These are phyloP conservation scores for Herpetomonas tarakana DNA, from an alignment of 208 protist species.

Conservation along the genomic window DNA sequence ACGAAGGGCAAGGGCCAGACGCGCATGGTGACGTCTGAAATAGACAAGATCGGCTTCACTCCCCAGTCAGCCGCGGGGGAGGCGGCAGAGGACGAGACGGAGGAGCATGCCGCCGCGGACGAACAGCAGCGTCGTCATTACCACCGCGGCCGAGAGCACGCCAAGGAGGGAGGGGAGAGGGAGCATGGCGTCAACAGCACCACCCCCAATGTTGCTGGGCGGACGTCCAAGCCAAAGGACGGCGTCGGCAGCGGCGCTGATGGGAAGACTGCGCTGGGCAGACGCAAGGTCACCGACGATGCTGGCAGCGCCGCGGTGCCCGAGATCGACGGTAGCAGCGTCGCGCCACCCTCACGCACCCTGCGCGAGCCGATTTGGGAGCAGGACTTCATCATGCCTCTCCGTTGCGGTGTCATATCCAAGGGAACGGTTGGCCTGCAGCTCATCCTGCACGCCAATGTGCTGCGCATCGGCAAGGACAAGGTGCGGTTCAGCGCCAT, in stretches of 20 bases:
- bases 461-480: slow-evolving; percentile 18
- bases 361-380: slow-evolving; percentile 15
- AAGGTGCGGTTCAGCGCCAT: slow-evolving; percentile 21
- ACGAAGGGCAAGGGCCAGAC: slow-evolving; percentile 4
- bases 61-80: slow-evolving; percentile 1
- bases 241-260: not conserved
- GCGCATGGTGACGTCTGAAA: slow-evolving; percentile 11
- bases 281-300: slow-evolving; percentile 4
- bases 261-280: not conserved
- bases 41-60: slow-evolving; percentile 9
- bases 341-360: not conserved
- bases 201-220: not conserved
- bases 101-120: not conserved
- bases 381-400: slow-evolving; percentile 28
- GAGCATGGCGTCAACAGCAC: not conserved
- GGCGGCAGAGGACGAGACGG: slow-evolving; percentile 1
- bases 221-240: not conserved
- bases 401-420: slow-evolving; percentile 26
- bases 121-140: not conserved
- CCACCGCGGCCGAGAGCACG: not conserved
- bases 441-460: not conserved
- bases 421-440: not conserved
- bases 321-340: not conserved
- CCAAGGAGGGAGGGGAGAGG: not conserved
- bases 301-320: slow-evolving; percentile 3